A percentile compares a stretch with the other conserved stretches of the same genome.
Evolutionary conservation across 257 asterid genomes (phyloP).

Genomic region (Ajuga chamaepitys): DNA sequence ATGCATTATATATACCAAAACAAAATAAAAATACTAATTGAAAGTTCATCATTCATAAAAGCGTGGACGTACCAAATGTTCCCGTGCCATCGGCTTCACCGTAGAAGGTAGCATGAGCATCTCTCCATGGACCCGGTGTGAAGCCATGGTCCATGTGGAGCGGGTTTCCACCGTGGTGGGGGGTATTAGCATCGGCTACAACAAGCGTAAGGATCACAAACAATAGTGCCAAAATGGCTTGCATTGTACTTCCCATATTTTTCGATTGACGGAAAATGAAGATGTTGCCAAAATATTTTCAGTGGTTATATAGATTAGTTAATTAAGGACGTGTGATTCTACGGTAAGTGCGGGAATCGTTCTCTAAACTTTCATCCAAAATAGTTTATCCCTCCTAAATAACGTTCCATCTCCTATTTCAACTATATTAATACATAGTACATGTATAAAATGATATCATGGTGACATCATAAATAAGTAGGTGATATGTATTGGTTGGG

Average conservation of each 20-base stretch:
- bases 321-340: not conserved
- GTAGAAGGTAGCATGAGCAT: conserved; percentile 45
- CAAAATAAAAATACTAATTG: not conserved
- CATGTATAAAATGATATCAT: too few species aligned
- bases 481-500: too few species aligned
- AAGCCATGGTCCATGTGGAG: not conserved
- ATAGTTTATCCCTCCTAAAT: not conserved
- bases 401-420: too few species aligned
- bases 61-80: conserved; percentile 23
- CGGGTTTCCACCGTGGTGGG: not conserved
- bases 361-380: not conserved
- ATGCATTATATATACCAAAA: not conserved
- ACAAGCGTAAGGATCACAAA: conserved; percentile 17
- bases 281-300: not conserved
- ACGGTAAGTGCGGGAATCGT: not conserved
- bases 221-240: conserved; percentile 8
- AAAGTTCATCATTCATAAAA: not conserved
- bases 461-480: too few species aligned
- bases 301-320: not conserved
- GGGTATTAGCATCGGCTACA: conserved; percentile 10
- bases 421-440: too few species aligned
- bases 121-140: conserved; percentile 24
- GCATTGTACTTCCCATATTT: conserved; percentile 21
- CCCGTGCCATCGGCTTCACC: conserved; percentile 39
- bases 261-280: not conserved